Evolutionary conservation across 1,284 basidiomycete species (phyloP), one percentile per base, ranked within the genome.

Genomic region (Cryptococcus wingfieldii): DNA sequence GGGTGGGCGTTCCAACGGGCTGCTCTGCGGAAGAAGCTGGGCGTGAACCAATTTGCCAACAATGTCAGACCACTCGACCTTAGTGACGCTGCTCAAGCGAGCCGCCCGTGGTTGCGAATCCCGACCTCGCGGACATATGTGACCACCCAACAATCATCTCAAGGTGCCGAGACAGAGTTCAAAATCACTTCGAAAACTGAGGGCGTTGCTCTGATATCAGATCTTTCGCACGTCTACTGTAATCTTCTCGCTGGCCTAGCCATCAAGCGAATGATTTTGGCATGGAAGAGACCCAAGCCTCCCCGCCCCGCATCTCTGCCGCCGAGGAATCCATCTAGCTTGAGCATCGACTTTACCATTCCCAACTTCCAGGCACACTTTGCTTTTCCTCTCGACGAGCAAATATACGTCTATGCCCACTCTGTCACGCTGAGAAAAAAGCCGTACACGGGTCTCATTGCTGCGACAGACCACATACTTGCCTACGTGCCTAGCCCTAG

Each of bases 161-260:
- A 56, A 4, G 56, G 58, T 6, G 52, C 43, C n/a, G 55, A 44
- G 4, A 50, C 65, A 9, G 60, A 65, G 45, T 59, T 62, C 53
- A 61, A 60, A 10, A 28, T 69, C 31, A 65, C 63, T 0, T 58
- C 65, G 23, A 60, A 67, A 13, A 60, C 75, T 1, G 63, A 70
- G 25, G 63, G 64, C 5, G 55, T 71, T 12, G 61, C 79, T 8
- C 65, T 80, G 34, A 80, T 80, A 45, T 79, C 86, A 63, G 82
- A 85, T 61, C 78, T 94, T 38, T 82, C 84, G 13, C 85, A 89
- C 70, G 78, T 87, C 18, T 94, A 93, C 69, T 86, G 85, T 66
- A 63, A 80, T 10, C 80, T 95, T 42, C 79, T 92, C 47, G 87
- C 87, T 10, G 60, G 82, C 3, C 79, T 83, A 38, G 83, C 71